Evolutionary conservation across 768 basidiomycete genomes (phyloP), one percentile per base, ranked within the genome.

Genomic region (Suillus subalutaceus): DNA sequence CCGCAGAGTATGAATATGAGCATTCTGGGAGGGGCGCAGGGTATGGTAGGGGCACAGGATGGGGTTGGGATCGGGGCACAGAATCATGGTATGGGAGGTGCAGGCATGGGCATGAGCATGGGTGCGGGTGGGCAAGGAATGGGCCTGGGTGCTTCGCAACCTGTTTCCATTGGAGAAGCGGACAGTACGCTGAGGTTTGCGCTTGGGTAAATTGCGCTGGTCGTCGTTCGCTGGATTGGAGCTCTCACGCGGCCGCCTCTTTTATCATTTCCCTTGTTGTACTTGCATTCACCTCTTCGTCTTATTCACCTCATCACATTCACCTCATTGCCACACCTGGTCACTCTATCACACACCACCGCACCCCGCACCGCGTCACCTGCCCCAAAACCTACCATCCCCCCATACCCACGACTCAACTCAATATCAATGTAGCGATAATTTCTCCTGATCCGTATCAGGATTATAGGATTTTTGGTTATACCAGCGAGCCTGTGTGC

Each of bases 101-200:
- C 12, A 50, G 13, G 48, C 23, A 50, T 50, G 48, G 30, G 53
- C 23, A 2, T 16, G 8, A 5, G 46, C n/a, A 50, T 50, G 48
- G 30, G 53, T 10, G 9, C 8, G 9, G 18, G 26, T 15, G 52
- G 30, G 53, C 53, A 55, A 35, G 53, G 53, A 18, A 2, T 66
- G 57, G 7, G 40, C 57, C 5, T 60, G 71, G 8, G 6, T 41
- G 40, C 40, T 41, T 43, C 72, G 67, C 18, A 70, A 23, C 44
- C 69, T 0, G 66, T 72, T 20, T 52, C 52, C 16, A 52, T 52
- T 4, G 74, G 74, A 6, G 75, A 76, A 30, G 68, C 65, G 18
- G 74, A 62, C 32, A 77, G 75, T 56, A 77, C 77, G 30, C 55
- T 77, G 52, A 65, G 77, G 37, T 77, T 78, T 41, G 75, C 75